A percentile compares a stretch with the other conserved stretches of the same genome.
phyloP scores from a whole-genome alignment of 208 protist species.

The Trypanosoma boissoni region DNA sequence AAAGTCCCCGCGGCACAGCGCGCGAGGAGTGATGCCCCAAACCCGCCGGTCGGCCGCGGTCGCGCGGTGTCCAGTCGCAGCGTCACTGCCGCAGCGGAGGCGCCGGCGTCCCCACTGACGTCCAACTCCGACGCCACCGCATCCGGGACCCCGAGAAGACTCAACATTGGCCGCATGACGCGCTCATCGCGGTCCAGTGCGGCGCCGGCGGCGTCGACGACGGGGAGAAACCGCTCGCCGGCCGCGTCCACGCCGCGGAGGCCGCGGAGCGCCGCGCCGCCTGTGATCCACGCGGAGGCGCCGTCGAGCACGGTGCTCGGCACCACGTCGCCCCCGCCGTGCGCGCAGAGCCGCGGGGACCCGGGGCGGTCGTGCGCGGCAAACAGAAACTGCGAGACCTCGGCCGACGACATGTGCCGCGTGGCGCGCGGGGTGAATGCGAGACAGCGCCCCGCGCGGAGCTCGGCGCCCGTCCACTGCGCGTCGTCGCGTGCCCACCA shows the following conservation, averaged over 20 bases:
- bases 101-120: conserved; percentile 31
- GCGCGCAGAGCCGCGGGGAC: background rate
- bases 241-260: too few relatives aligned
- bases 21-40: conserved; percentile 37
- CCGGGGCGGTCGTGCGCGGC: conserved; percentile 21
- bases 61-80: conserved; percentile 61
- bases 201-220: conserved; percentile 43
- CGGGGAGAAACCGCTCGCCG: conserved; percentile 50
- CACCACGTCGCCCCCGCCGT: conserved; percentile 21
- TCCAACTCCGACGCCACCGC: conserved; percentile 68
- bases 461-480: conserved; percentile 38
- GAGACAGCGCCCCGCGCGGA: conserved; percentile 38
- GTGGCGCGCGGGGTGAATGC: conserved; percentile 44
- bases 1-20: conserved; percentile 61
- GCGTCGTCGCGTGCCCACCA: conserved; percentile 68
- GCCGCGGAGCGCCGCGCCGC: too few relatives aligned
- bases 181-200: conserved; percentile 39
- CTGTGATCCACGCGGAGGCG: conserved; percentile 14
- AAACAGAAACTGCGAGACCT: conserved; percentile 66
- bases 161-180: conserved; percentile 70
- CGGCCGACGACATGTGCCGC: conserved; percentile 52
- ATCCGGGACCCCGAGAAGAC: conserved; percentile 51
- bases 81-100: conserved; percentile 38
- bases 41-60: conserved; percentile 48
- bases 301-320: conserved; percentile 22